Percentiles rank a stretch among this genome's conserved stretches.
Conservation (phyloP, 441 rosid genomes). For the Populus hybrid region DNA sequence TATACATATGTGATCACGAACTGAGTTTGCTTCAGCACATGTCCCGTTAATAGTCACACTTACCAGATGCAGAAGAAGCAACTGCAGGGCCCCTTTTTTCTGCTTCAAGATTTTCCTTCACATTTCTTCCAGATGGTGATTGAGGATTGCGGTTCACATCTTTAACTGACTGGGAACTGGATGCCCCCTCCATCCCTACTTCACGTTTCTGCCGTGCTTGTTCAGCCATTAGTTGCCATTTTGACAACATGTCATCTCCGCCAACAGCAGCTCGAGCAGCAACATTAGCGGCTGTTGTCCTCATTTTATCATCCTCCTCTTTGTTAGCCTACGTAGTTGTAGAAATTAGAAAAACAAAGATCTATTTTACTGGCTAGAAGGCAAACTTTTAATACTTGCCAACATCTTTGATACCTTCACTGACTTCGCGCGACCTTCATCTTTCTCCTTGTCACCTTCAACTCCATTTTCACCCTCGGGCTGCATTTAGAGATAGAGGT, state of each 20-base stretch:
- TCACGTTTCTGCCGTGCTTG: conserved; percentile 89
- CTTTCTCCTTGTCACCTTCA: conserved; percentile 87
- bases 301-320: conserved; percentile 97
- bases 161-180: conserved; percentile 57
- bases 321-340: conserved; percentile 52
- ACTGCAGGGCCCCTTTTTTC: conserved; percentile 44
- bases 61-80: conserved; percentile 41
- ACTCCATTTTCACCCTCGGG: conserved; percentile 58
- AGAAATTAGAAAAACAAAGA: conserved; percentile 5
- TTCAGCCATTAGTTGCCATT: conserved; percentile 98
- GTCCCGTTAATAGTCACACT: conserved; percentile 18
- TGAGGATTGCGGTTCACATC: conserved; percentile 41
- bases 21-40: neutral
- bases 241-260: conserved; percentile 86
- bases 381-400: neutral
- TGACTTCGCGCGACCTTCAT: conserved; percentile 55
- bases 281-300: conserved; percentile 92
- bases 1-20: neutral
- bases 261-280: conserved; percentile 99
- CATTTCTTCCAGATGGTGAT: conserved; percentile 46
- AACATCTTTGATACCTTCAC: conserved; percentile 49
- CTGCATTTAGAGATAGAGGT: conserved; percentile 44
- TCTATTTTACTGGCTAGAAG: neutral
- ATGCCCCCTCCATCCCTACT: conserved; percentile 33
- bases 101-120: conserved; percentile 55